These are phyloP conservation scores for Odontarrhena argentea DNA, from an alignment of 345 rosid species.

Conservation along the genomic window DNA sequence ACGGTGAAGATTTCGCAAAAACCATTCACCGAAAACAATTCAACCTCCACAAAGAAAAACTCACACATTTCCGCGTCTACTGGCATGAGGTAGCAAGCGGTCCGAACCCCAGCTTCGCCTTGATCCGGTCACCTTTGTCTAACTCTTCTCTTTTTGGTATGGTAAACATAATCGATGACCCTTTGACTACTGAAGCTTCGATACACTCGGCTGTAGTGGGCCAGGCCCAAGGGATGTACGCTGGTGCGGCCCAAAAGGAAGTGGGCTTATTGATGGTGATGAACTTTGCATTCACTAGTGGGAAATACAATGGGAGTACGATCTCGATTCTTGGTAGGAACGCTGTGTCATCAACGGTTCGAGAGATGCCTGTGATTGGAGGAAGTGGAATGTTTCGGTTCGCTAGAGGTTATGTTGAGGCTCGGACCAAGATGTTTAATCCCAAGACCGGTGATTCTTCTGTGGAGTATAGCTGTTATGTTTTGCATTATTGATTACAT, in stretches of 20 bases:
- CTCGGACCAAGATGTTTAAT: constrained; percentile 44
- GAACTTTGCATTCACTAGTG: constrained; percentile 56
- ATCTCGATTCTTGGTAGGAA: constrained; percentile 61
- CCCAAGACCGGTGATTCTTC: constrained; percentile 37
- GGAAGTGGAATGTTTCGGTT: constrained; percentile 71
- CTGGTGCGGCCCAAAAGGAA: constrained; percentile 48
- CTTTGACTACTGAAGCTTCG: constrained; percentile 53
- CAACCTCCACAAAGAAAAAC: constrained; percentile 46
- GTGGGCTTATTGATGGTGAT: constrained; percentile 52
- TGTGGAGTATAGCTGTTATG: constrained; percentile 49
- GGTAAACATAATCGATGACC: constrained; percentile 57
- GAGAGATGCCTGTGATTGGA: constrained; percentile 69
- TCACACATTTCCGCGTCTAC: constrained; percentile 53
- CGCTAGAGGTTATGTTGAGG: constrained; percentile 62
- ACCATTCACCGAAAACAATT: constrained; percentile 28
- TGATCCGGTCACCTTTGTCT: constrained; percentile 34
- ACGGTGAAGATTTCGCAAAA: background rate
- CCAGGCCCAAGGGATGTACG: constrained; percentile 63
- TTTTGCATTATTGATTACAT: constrained; percentile 46
- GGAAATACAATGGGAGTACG: constrained; percentile 55
- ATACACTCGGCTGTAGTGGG: constrained; percentile 56
- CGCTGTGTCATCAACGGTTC: constrained; percentile 39
- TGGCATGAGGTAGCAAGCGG: constrained; percentile 60
- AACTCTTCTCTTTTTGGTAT: constrained; percentile 46
- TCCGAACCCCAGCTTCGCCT: constrained; percentile 46